Evolutionary conservation across 2,329 filamentous ascomycete species (phyloP).

Genomic region (Hypoxylon sp.): DNA sequence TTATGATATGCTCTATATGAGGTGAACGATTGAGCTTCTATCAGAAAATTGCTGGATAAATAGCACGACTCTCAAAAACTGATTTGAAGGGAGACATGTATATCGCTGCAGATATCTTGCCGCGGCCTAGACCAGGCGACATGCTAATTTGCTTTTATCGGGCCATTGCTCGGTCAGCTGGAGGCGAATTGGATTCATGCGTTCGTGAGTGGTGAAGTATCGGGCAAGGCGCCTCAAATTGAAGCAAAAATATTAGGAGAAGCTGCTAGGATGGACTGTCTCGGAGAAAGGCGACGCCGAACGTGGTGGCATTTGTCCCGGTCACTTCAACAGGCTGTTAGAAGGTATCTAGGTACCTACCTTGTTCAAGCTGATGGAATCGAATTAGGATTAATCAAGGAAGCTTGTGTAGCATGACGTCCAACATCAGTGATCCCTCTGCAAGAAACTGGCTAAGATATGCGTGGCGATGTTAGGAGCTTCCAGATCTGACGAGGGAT

Average conservation of each 20-base stretch:
- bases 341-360: too few species aligned
- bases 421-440: background rate
- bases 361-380: background rate
- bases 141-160: background rate
- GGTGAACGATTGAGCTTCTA: background rate
- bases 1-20: too few species aligned
- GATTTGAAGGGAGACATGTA: background rate
- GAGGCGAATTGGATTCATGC: background rate
- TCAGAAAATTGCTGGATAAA: background rate
- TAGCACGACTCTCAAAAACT: too few species aligned
- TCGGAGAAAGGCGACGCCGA: slow-evolving; percentile 14
- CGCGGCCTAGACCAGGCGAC: background rate
- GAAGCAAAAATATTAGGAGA: background rate
- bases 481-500: slow-evolving; percentile 22
- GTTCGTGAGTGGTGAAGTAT: background rate
- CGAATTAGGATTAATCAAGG: background rate
- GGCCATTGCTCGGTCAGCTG: background rate
- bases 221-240: background rate
- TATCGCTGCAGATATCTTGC: background rate
- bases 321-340: background rate
- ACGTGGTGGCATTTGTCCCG: background rate
- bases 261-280: background rate
- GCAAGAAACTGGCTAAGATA: background rate
- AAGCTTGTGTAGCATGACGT: background rate
- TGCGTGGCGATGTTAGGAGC: background rate